Base-by-base conservation (phyloP, 352 stramenopile species). In the Peronospora farinosa region DNA sequence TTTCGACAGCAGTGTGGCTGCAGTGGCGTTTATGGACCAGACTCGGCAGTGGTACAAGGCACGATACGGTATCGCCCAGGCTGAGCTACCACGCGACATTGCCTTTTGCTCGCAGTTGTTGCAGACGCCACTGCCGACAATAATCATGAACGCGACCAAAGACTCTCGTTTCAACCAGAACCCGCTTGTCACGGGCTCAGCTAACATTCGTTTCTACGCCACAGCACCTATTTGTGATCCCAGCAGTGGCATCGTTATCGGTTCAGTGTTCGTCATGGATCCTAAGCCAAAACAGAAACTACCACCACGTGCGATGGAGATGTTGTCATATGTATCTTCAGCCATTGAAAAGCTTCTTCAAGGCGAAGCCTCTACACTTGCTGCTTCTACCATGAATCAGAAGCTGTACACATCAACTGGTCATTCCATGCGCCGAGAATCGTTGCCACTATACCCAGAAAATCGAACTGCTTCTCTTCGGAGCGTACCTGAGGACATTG, bases 151-250 rank as follows among this genome's bases (percentile, higher is more conserved):
- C 56, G 75, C 78, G 5, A 64, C 67, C 0, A 65, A 84, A 43
- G 92, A 98, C 61, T 37, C 57, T 16, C 78, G 91, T 3, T 97
- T 97, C 60, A 55, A 53, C 11, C 43, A 78, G 7, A 96, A 96
- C 55, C 73, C 82, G 30, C 66, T 97, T 7, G 90, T 97, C 9
- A 92, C 72, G 0, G 88, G 90, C 28, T 74, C 72, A 15, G 85
- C 88, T 2, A 66, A 84, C 61, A 95, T 98, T 48, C 80, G 91
- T 5, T 98, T 98, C 61, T 98, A 98, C 62, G 94, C 94, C 7
- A 74, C 71, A 2, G 71, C 71, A 6, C 78, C 80, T 0, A 80
- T 92, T 47, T 81, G 77, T 23, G 76, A 89, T 40, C 71, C 78
- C 0, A 61, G 49, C 9, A 73, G 65, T 0, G 54, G 68, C 8